A percentile compares a stretch with the other conserved stretches of the same genome.
These are phyloP conservation scores for Hsuehochloa calcarea DNA, from an alignment of 176 grass and related monocot genomes.

Conservation along the genomic window DNA sequence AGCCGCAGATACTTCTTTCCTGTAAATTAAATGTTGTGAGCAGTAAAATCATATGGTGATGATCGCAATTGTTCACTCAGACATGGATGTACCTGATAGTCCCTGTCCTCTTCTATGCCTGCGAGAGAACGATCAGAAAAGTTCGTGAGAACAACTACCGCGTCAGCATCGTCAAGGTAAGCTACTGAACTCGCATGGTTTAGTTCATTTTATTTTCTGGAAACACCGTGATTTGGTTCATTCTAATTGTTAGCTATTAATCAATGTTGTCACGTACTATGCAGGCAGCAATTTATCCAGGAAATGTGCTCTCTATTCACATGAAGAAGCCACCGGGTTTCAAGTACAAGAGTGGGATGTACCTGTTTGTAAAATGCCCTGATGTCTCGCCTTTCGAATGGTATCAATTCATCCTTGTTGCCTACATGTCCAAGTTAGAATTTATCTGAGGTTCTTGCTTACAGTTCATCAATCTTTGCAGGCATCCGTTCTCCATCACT, in stretches of 20 bases:
- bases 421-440: slow-evolving; percentile 3
- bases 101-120: slow-evolving; percentile 88
- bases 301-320: slow-evolving; percentile 92
- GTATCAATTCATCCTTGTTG: slow-evolving; percentile 36
- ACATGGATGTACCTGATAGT: slow-evolving; percentile 99
- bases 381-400: slow-evolving; percentile 97
- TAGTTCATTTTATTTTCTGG: background rate
- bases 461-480: slow-evolving; percentile 35
- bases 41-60: slow-evolving; percentile 19
- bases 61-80: slow-evolving; percentile 43
- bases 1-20: background rate
- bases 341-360: slow-evolving; percentile 99
- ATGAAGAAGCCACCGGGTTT: slow-evolving; percentile 90
- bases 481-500: slow-evolving; percentile 99
- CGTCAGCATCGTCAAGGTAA: slow-evolving; percentile 78
- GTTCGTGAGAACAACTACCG: slow-evolving; percentile 73
- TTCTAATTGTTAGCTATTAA: background rate
- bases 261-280: background rate
- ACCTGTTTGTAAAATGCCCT: slow-evolving; percentile 94
- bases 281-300: slow-evolving; percentile 97
- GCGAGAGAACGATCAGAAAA: slow-evolving; percentile 93
- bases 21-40: background rate
- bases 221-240: background rate
- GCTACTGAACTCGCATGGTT: slow-evolving; percentile 5
- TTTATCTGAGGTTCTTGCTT: slow-evolving; percentile 14